phyloP scores from a whole-genome alignment of 768 basidiomycete genomes.

The Xerocomus potaroensis region DNA sequence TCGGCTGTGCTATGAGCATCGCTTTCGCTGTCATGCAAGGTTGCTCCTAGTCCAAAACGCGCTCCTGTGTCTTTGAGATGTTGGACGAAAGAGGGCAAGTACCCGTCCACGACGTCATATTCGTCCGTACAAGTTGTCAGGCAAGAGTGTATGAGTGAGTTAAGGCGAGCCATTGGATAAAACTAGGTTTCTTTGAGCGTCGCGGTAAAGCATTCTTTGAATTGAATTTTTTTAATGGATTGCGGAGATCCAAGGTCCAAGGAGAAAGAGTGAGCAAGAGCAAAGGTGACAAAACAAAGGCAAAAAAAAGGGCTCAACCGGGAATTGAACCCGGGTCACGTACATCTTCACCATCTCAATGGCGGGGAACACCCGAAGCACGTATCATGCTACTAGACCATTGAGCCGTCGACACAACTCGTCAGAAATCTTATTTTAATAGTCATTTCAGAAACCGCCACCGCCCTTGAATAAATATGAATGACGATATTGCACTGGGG shows the following conservation, averaged over 20 bases:
- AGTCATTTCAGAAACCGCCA: too few species aligned
- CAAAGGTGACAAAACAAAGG: neutral
- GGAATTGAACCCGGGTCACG: conserved; percentile 37
- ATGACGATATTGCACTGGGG: too few species aligned
- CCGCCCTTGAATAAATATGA: too few species aligned
- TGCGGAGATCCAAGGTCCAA: too few species aligned
- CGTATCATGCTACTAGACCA: conserved; percentile 37
- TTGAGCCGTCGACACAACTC: conserved; percentile 11
- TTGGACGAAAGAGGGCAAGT: conserved; percentile 23
- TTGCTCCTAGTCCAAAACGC: conserved; percentile 12
- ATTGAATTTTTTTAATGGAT: neutral
- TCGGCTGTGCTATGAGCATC: neutral
- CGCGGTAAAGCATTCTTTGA: conserved; percentile 15
- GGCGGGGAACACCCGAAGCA: conserved; percentile 30
- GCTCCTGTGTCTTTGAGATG: conserved; percentile 25
- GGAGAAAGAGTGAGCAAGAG: neutral
- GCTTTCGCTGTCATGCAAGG: neutral
- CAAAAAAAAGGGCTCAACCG: conserved; percentile 28
- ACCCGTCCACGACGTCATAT: conserved; percentile 19
- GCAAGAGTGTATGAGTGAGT: neutral
- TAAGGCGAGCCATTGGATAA: neutral
- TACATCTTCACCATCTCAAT: conserved; percentile 30
- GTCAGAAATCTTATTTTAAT: too few species aligned
- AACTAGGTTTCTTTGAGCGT: neutral
- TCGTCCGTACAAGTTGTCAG: conserved; percentile 9